Conservation (phyloP, 768 basidiomycete species). For the Naganishia kalamii region DNA sequence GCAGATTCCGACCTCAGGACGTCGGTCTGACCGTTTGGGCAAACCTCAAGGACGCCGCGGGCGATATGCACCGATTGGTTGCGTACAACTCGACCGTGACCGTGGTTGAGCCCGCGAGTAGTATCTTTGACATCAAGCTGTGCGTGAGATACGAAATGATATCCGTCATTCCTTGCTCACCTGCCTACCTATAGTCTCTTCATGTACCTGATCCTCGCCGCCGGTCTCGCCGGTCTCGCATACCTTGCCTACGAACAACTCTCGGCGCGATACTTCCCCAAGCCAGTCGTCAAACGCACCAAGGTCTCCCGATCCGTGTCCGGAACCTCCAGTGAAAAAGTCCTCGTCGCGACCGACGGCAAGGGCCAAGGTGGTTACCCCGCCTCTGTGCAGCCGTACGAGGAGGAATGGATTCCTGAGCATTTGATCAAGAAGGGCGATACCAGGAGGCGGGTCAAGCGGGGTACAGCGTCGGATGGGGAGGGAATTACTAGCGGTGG, state of each 20-base stretch:
- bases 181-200: slow-evolving; percentile 22
- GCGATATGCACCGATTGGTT: slow-evolving; percentile 31
- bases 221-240: slow-evolving; percentile 32
- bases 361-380: slow-evolving; percentile 27
- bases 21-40: slow-evolving; percentile 45
- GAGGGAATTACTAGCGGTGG: slow-evolving; percentile 36
- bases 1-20: slow-evolving; percentile 41
- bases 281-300: slow-evolving; percentile 19
- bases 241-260: slow-evolving; percentile 42
- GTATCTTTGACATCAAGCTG: slow-evolving; percentile 46
- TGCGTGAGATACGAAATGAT: slow-evolving; percentile 18
- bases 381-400: slow-evolving; percentile 43
- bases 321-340: slow-evolving; percentile 12
- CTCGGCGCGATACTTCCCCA: slow-evolving; percentile 25
- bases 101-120: slow-evolving; percentile 44
- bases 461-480: slow-evolving; percentile 26
- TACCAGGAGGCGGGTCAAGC: slow-evolving; percentile 24
- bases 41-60: slow-evolving; percentile 33
- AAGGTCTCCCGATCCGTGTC: neutral
- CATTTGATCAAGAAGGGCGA: slow-evolving; percentile 33
- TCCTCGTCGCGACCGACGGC: slow-evolving; percentile 32
- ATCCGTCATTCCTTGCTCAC: neutral
- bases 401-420: slow-evolving; percentile 49
- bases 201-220: slow-evolving; percentile 44
- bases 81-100: slow-evolving; percentile 47